Conservation (phyloP, 257 asterid species). For the Primulina huaijiensis region DNA sequence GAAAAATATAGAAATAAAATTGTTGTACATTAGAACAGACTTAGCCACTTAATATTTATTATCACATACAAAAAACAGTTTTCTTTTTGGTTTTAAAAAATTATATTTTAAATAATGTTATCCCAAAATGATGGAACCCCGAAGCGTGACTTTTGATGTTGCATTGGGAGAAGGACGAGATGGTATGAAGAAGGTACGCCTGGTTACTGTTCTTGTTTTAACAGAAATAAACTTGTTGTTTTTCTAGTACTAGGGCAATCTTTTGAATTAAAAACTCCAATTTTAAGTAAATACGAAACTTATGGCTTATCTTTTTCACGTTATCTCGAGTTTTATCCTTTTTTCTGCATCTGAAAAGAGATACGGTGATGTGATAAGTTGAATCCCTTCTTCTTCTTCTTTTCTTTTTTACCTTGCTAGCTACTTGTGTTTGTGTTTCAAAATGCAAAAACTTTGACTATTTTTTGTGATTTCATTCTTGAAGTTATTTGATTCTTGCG, state of each 20-base stretch:
- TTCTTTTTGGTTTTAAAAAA: neutral
- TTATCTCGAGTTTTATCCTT: neutral
- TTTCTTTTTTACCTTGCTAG: neutral
- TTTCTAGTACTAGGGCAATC: neutral
- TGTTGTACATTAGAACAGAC: neutral
- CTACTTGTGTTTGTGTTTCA: neutral
- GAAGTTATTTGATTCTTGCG: neutral
- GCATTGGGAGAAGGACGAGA: neutral
- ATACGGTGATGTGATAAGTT: neutral
- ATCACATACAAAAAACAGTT: too few relatives aligned
- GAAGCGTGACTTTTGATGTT: conserved; percentile 20
- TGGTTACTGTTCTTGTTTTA: conserved; percentile 19
- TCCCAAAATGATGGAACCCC: neutral
- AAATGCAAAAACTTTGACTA: conserved; percentile 1
- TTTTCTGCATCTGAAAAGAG: neutral
- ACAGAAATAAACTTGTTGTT: neutral
- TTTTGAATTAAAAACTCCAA: neutral
- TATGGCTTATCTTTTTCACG: neutral
- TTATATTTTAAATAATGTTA: neutral
- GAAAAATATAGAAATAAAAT: too few relatives aligned
- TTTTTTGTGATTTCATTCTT: neutral
- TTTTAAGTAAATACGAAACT: too few relatives aligned
- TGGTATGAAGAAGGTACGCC: conserved; percentile 6
- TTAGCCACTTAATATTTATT: neutral
- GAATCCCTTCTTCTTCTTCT: neutral